These are phyloP conservation scores for Hyaloscypha variabilis DNA, from an alignment of 495 filamentous ascomycete species.

Conservation along the genomic window DNA sequence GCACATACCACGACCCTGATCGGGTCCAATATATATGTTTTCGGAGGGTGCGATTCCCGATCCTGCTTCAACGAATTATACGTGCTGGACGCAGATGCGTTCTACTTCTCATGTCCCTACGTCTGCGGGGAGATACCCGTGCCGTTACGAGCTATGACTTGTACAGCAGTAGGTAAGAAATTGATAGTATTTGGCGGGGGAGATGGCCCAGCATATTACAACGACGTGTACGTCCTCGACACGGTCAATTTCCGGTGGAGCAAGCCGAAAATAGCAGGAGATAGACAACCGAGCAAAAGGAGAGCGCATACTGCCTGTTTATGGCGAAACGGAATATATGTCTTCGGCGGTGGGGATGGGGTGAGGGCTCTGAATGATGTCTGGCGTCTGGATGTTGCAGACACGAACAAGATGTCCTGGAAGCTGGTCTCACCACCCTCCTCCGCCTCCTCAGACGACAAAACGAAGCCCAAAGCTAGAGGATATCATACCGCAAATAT, in stretches of 20 bases:
- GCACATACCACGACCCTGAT: conserved; percentile 65
- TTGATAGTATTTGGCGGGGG: conserved; percentile 67
- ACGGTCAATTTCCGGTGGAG: conserved; percentile 65
- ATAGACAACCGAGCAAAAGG: conserved; percentile 53
- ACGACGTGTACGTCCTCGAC: conserved; percentile 69
- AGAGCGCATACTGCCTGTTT: conserved; percentile 67
- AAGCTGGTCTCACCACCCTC: conserved; percentile 54
- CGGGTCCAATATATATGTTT: conserved; percentile 64
- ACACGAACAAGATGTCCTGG: conserved; percentile 64
- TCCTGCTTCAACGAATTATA: conserved; percentile 68
- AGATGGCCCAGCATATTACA: conserved; percentile 68
- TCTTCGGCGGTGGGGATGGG: conserved; percentile 69
- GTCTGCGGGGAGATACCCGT: conserved; percentile 63
- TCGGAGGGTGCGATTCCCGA: conserved; percentile 66
- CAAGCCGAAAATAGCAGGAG: conserved; percentile 54
- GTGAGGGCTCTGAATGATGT: conserved; percentile 67
- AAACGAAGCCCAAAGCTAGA: conserved; percentile 54
- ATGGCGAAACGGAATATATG: conserved; percentile 67
- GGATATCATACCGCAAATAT: conserved; percentile 73
- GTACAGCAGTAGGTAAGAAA: conserved; percentile 66
- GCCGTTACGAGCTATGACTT: conserved; percentile 67
- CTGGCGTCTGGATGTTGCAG: conserved; percentile 66
- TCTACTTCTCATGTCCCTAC: conserved; percentile 61
- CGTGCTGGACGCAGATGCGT: conserved; percentile 66
- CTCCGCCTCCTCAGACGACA: conserved; percentile 29